Evolutionary conservation across 768 basidiomycete species (phyloP).

Genomic region (Suillus hirtellus): DNA sequence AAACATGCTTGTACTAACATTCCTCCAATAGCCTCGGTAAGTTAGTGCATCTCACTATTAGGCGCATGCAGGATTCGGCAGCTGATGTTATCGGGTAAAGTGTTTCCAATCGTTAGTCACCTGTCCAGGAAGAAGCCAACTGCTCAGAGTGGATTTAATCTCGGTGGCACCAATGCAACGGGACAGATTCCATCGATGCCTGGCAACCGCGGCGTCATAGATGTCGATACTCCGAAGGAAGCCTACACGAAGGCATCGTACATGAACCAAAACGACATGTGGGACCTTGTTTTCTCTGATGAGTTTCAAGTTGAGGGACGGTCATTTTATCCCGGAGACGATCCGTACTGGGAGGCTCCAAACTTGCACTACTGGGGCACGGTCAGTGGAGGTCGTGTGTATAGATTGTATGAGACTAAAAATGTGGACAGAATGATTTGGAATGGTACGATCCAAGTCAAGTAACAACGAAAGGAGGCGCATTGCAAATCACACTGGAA

Average conservation of each 20-base stretch:
- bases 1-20: not conserved
- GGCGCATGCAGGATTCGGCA: not conserved
- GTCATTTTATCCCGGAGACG: constrained; percentile 68
- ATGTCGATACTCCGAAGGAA: constrained; percentile 52
- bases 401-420: constrained; percentile 1
- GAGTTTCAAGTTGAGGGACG: constrained; percentile 79
- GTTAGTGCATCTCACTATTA: not conserved
- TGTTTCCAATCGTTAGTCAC: constrained; percentile 52
- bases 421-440: constrained; percentile 33
- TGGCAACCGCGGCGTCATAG: constrained; percentile 52
- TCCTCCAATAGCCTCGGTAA: constrained; percentile 12
- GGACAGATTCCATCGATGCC: constrained; percentile 58
- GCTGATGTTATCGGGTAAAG: constrained; percentile 20
- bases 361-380: constrained; percentile 70
- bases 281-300: constrained; percentile 72
- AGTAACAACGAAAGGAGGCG: constrained; percentile 53
- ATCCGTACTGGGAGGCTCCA: constrained; percentile 57
- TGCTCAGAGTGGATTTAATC: constrained; percentile 60
- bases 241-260: constrained; percentile 43
- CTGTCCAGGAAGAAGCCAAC: constrained; percentile 40
- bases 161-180: constrained; percentile 73
- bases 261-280: constrained; percentile 31
- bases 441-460: constrained; percentile 63
- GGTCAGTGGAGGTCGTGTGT: constrained; percentile 34
- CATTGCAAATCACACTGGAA: constrained; percentile 49